phyloP scores from a whole-genome alignment of 1,139 yeast species.

The Spathaspora sp. region DNA sequence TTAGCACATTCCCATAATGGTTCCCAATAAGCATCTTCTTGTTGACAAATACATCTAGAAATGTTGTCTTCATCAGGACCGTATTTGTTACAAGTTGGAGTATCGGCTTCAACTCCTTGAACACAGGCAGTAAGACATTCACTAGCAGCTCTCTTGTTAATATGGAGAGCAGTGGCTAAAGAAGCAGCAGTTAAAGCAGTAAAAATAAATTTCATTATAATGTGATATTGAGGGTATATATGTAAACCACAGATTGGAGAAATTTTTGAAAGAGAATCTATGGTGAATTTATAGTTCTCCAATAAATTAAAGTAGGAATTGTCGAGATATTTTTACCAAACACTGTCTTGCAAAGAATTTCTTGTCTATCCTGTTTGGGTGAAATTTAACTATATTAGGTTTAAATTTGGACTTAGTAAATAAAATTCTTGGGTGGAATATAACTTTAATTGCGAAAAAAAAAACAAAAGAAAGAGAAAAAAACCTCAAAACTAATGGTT shows the following conservation, averaged over 20 bases:
- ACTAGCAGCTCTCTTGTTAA: background rate
- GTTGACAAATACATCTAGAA: constrained; percentile 3
- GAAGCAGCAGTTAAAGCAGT: constrained; percentile 1
- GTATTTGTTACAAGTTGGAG: background rate
- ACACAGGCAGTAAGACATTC: constrained; percentile 1
- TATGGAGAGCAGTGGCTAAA: background rate
- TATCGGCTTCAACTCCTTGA: background rate
- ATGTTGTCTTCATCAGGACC: constrained; percentile 1
- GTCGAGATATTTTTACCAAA: too few relatives aligned
- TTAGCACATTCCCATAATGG: constrained; percentile 4
- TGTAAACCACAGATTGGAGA: background rate
- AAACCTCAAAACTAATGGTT: too few relatives aligned
- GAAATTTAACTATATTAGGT: too few relatives aligned
- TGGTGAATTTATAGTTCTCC: too few relatives aligned
- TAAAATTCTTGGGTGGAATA: too few relatives aligned
- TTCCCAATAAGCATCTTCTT: constrained; percentile 2
- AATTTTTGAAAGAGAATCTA: too few relatives aligned
- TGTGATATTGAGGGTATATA: background rate
- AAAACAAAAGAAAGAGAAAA: too few relatives aligned
- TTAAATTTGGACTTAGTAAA: too few relatives aligned
- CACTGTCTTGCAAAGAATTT: too few relatives aligned
- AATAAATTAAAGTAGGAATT: too few relatives aligned
- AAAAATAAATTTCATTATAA: constrained; percentile 1
- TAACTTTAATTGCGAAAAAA: too few relatives aligned
- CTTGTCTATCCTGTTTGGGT: too few relatives aligned